A percentile compares a stretch with the other conserved stretches of the same genome.
These are phyloP conservation scores for Furcasterigmium sp. DNA, from an alignment of 2,329 filamentous ascomycete genomes.

Conservation along the genomic window DNA sequence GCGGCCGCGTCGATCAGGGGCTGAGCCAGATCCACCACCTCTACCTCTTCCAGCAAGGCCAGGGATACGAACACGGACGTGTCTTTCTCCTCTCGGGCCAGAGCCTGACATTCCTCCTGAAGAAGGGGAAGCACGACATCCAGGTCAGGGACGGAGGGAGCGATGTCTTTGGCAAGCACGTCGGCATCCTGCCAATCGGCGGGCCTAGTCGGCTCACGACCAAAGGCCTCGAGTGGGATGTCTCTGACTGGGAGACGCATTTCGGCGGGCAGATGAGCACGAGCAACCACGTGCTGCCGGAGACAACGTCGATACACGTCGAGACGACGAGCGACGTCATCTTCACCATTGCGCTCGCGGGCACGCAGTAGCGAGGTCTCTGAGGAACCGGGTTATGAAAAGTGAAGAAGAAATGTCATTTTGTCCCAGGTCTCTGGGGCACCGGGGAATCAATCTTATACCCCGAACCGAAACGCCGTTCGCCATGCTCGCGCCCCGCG, in stretches of 20 bases:
- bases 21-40: slow-evolving; percentile 86
- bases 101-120: slow-evolving; percentile 79
- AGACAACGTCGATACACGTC: slow-evolving; percentile 56
- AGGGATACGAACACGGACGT: slow-evolving; percentile 44
- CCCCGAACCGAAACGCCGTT: slow-evolving; percentile 9
- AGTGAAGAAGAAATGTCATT: background rate
- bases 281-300: slow-evolving; percentile 67
- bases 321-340: slow-evolving; percentile 60
- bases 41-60: slow-evolving; percentile 54
- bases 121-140: slow-evolving; percentile 62
- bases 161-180: slow-evolving; percentile 65
- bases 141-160: slow-evolving; percentile 49
- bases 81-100: slow-evolving; percentile 78
- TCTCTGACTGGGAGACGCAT: slow-evolving; percentile 71
- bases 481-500: slow-evolving; percentile 2
- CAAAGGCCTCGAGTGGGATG: slow-evolving; percentile 84
- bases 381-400: slow-evolving; percentile 1
- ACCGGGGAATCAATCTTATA: background rate
- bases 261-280: slow-evolving; percentile 73
- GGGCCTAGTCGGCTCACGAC: slow-evolving; percentile 77
- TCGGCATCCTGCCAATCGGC: slow-evolving; percentile 81
- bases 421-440: background rate
- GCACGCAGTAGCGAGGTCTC: slow-evolving; percentile 20
- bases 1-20: slow-evolving; percentile 88
- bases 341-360: slow-evolving; percentile 64